Evolutionary conservation across 306 rosid species (phyloP).

Genomic region (Argentina anserina): DNA sequence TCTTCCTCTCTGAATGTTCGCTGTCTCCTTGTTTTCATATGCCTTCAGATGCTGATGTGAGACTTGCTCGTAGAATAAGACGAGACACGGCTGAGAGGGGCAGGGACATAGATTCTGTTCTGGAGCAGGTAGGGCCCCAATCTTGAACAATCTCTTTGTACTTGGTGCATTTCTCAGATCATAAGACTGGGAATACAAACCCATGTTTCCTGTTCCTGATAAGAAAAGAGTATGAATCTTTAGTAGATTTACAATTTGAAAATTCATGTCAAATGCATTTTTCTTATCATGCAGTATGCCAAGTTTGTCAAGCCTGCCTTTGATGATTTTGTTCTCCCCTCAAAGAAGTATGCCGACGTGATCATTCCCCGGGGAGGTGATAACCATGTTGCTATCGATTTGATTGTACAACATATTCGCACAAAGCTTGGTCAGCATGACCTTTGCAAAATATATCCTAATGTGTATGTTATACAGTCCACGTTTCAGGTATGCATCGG

Average conservation of each 20-base stretch:
- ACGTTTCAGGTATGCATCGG: slow-evolving; percentile 79
- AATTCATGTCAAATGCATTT: neutral
- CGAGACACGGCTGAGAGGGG: slow-evolving; percentile 98
- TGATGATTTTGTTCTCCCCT: slow-evolving; percentile 94
- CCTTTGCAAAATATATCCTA: slow-evolving; percentile 90
- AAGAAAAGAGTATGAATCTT: neutral
- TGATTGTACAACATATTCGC: slow-evolving; percentile 91
- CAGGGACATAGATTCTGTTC: slow-evolving; percentile 89
- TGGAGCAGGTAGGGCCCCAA: slow-evolving; percentile 61
- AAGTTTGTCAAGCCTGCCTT: slow-evolving; percentile 99
- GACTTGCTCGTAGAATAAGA: slow-evolving; percentile 98
- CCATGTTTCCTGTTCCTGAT: neutral
- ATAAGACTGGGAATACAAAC: neutral
- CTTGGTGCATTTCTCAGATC: neutral
- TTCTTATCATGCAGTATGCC: slow-evolving; percentile 88
- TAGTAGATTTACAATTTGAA: neutral
- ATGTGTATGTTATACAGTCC: slow-evolving; percentile 84
- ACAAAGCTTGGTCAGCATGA: slow-evolving; percentile 98
- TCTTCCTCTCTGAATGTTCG: slow-evolving; percentile 3
- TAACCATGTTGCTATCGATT: slow-evolving; percentile 95
- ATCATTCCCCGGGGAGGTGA: slow-evolving; percentile 98
- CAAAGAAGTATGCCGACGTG: slow-evolving; percentile 98
- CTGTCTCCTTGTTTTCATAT: no score
- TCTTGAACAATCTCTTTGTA: neutral
- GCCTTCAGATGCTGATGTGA: slow-evolving; percentile 88